Base-by-base conservation (phyloP, 2,329 filamentous ascomycete genomes). In the Cladosporium halotolerans region DNA sequence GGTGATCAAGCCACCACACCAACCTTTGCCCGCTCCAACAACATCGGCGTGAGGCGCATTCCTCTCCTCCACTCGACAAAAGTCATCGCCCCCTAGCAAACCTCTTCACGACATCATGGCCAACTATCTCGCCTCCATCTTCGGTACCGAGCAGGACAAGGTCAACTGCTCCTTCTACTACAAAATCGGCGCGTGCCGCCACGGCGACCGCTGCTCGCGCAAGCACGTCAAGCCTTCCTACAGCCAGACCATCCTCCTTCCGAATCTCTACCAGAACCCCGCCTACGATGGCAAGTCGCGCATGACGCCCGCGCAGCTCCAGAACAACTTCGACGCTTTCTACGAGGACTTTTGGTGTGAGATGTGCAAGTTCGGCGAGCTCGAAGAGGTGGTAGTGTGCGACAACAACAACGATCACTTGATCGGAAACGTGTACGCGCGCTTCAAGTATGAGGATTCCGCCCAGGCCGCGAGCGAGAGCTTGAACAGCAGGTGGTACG, bases 331-430 rank as follows among this genome's bases (percentile, higher is more conserved):
- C 70, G 93, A 99, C 74, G 93, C 93, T 67, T 99, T 99, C 73
- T 99, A 99, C 79, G 93, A 99, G 77, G 93, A 99, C 72, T 90
- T 99, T 62, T 99, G 93, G 92, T 97, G 92, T 76, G 93, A 99
- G 81, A 89, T 99, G 78, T 97, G 93, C 85, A 90, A 95, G 75
- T 99, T 95, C 72, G 93, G 93, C 62, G 89, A 97, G 75, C 80
- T 97, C 34, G 93, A 99, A 75, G 93, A 99, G 76, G 82, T 99
- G 10, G 93, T 99, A 10, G 92, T 99, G 2, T 99, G 93, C 75
- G 93, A 99, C 76, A 99, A 99, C 74, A 97, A 97, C 75, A 99
- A 99, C 75, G 93, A 99, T 70, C 92, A 99, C 75, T 80, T 99
- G 50, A 96, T 99, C 69, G 93, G 93, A 68, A 99, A 99, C 74